These are phyloP conservation scores for Coprinopsis cinerea DNA, from an alignment of 768 basidiomycete species.

Conservation along the genomic window DNA sequence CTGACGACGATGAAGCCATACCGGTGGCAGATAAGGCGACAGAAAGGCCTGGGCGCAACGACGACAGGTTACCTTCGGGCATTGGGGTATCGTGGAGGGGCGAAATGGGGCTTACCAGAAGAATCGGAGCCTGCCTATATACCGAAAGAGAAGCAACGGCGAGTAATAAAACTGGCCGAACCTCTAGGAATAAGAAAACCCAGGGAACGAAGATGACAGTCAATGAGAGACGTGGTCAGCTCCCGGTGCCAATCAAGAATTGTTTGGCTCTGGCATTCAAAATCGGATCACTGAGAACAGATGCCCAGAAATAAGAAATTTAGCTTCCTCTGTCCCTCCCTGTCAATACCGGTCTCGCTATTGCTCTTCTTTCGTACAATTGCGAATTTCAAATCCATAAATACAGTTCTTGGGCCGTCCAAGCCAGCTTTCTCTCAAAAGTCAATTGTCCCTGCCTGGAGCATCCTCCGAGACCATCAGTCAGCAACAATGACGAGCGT, in stretches of 20 bases:
- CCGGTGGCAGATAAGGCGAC: conserved; percentile 25
- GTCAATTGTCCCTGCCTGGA: no score
- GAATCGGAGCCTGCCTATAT: conserved; percentile 19
- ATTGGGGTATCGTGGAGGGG: conserved; percentile 17
- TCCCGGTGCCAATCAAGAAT: conserved; percentile 11
- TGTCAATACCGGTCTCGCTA: no score
- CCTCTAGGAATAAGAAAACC: conserved; percentile 14
- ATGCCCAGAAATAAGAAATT: background rate
- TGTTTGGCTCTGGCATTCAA: conserved; percentile 5
- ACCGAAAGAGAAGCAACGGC: conserved; percentile 11
- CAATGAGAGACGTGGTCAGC: conserved; percentile 12
- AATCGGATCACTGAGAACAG: conserved; percentile 14
- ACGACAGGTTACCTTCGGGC: conserved; percentile 32
- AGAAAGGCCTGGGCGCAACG: conserved; percentile 34
- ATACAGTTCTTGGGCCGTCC: no score
- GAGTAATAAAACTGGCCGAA: conserved; percentile 11
- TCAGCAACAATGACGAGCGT: background rate
- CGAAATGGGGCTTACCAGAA: conserved; percentile 18
- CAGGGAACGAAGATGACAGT: conserved; percentile 16
- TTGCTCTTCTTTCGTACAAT: no score
- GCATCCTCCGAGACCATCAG: background rate
- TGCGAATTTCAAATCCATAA: no score
- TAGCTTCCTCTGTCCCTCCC: background rate
- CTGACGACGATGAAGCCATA: conserved; percentile 67
- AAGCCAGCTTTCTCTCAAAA: no score